phyloP scores from a whole-genome alignment of 192 early-diverging fungal genomes.

The Coemansia sp. region DNA sequence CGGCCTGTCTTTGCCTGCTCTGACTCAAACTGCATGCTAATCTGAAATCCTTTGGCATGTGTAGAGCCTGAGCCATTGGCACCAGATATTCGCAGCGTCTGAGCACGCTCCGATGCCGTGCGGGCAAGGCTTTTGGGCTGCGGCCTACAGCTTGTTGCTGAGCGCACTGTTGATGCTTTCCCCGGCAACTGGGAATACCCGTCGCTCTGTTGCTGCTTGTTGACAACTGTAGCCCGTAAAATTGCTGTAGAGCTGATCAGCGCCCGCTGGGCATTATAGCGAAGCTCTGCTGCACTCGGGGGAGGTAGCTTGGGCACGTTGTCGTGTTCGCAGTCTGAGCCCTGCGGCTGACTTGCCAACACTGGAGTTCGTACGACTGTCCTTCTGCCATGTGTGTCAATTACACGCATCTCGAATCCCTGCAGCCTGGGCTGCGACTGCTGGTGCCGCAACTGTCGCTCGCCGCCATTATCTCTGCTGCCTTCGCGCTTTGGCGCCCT shows the following conservation, averaged over 20 bases:
- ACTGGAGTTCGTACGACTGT: conserved; percentile 38
- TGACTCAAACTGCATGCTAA: conserved; percentile 30
- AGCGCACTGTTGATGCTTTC: conserved; percentile 14
- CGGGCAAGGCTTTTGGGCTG: conserved; percentile 9
- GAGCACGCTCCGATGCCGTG: conserved; percentile 10
- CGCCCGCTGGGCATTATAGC: conserved; percentile 49
- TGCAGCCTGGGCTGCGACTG: conserved; percentile 28
- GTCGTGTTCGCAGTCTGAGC: background rate
- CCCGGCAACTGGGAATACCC: background rate
- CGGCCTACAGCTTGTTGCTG: background rate
- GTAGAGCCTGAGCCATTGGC: background rate
- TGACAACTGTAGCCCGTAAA: conserved; percentile 13
- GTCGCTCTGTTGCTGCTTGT: conserved; percentile 1
- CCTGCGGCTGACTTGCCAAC: conserved; percentile 9
- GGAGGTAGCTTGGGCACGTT: conserved; percentile 31
- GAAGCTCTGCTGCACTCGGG: conserved; percentile 37
- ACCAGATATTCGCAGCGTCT: conserved; percentile 7
- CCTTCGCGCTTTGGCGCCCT: conserved; percentile 10
- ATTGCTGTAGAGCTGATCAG: conserved; percentile 38
- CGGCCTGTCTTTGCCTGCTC: conserved; percentile 1
- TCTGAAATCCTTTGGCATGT: conserved; percentile 18
- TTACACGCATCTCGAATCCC: conserved; percentile 47
- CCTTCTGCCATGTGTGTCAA: conserved; percentile 43
- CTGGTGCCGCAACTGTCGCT: conserved; percentile 3
- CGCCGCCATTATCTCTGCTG: background rate